Conservation (phyloP, 495 filamentous ascomycete genomes). For the Geoglossum glabrum region DNA sequence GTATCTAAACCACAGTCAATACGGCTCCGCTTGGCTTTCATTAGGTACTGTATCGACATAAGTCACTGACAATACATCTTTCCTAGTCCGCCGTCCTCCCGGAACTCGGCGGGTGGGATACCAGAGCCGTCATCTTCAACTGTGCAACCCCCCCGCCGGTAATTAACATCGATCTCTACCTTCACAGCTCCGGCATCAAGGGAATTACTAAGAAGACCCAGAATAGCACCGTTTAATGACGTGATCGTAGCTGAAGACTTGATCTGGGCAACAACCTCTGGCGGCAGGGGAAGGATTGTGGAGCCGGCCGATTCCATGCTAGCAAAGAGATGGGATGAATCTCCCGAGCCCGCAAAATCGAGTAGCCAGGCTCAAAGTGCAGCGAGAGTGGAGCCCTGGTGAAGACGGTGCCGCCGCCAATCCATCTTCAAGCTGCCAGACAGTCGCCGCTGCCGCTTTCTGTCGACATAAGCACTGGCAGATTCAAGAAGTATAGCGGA, state of each 20-base stretch:
- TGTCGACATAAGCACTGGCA: too few species aligned
- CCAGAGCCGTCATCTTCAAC: constrained; percentile 81
- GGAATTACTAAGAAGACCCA: constrained; percentile 66
- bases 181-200: constrained; percentile 62
- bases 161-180: constrained; percentile 54
- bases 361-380: neutral
- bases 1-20: constrained; percentile 34
- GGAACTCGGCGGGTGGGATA: constrained; percentile 53
- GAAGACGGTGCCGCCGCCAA: neutral
- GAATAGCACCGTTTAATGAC: constrained; percentile 48
- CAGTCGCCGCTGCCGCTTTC: too few species aligned
- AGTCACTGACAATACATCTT: constrained; percentile 46
- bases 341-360: neutral
- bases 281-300: constrained; percentile 21
- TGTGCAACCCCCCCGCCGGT: constrained; percentile 52
- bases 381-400: neutral
- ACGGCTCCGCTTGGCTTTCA: neutral
- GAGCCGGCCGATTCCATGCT: neutral
- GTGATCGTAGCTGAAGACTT: constrained; percentile 67
- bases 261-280: constrained; percentile 64
- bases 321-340: neutral
- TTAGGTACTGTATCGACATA: neutral
- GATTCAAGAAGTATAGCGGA: too few species aligned
- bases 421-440: neutral
- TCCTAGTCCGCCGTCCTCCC: constrained; percentile 47